Conservation (phyloP, 352 stramenopile genomes). For the Phytophthora brassicae region DNA sequence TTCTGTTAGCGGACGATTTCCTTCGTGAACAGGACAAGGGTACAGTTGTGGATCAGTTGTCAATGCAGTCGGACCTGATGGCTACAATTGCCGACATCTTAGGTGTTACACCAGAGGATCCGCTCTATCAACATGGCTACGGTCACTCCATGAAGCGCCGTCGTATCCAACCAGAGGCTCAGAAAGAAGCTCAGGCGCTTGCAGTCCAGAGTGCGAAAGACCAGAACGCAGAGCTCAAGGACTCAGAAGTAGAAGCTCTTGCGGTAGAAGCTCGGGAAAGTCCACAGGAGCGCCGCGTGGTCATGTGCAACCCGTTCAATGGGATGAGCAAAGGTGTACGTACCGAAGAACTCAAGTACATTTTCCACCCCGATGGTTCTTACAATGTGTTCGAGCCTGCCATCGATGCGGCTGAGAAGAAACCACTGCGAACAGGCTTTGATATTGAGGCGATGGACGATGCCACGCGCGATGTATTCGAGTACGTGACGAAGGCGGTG, state of each 20-base stretch:
- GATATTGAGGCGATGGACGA: constrained; percentile 64
- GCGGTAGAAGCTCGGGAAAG: constrained; percentile 24
- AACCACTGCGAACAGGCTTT: constrained; percentile 55
- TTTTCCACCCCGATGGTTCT: constrained; percentile 63
- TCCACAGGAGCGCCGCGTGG: constrained; percentile 41
- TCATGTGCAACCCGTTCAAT: constrained; percentile 77
- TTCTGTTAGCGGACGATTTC: constrained; percentile 70
- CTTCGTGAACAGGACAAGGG: constrained; percentile 47
- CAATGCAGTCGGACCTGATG: constrained; percentile 77
- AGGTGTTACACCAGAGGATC: constrained; percentile 48
- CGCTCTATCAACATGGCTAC: constrained; percentile 63
- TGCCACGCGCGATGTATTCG: constrained; percentile 44
- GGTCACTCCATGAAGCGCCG: constrained; percentile 75
- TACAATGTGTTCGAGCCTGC: constrained; percentile 68
- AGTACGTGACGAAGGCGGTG: constrained; percentile 55
- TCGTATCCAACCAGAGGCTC: constrained; percentile 21
- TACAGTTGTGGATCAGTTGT: constrained; percentile 52
- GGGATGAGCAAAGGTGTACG: constrained; percentile 64
- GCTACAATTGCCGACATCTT: constrained; percentile 69
- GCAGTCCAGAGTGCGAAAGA: constrained; percentile 12
- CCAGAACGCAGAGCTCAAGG: constrained; percentile 14
- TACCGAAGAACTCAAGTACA: constrained; percentile 72
- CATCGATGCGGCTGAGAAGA: constrained; percentile 53
- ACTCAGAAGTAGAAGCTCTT: constrained; percentile 15
- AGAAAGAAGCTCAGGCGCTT: constrained; percentile 22